phyloP scores from a whole-genome alignment of 257 asterid genomes.

The Ligustrum vulgare region DNA sequence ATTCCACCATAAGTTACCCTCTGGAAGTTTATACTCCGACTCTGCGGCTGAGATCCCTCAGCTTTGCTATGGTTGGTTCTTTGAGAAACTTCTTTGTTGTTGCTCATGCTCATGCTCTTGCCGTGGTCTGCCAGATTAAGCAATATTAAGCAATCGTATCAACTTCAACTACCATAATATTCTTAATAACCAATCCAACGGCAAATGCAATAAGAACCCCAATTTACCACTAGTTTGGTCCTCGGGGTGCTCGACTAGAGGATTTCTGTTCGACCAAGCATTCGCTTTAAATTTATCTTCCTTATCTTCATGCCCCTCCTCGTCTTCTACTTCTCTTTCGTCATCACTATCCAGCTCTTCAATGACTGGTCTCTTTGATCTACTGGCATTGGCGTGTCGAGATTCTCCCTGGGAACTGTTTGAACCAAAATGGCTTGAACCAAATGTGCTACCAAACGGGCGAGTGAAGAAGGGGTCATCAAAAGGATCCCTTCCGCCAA shows the following conservation, averaged over 20 bases:
- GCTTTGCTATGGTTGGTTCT: conserved; percentile 22
- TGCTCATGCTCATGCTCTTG: conserved; percentile 21
- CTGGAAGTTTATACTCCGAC: conserved; percentile 50
- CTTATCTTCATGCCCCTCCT: conserved; percentile 22
- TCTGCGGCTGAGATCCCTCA: conserved; percentile 25
- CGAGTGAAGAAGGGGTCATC: conserved; percentile 72
- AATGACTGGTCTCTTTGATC: conserved; percentile 47
- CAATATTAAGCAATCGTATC: not conserved
- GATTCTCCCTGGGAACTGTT: conserved; percentile 13
- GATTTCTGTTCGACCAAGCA: conserved; percentile 44
- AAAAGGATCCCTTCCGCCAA: conserved; percentile 61
- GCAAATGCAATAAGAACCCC: not conserved
- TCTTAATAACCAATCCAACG: not conserved
- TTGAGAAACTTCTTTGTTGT: conserved; percentile 22
- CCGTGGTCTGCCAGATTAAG: conserved; percentile 34
- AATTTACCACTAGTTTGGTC: conserved; percentile 57
- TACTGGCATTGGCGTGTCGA: conserved; percentile 28
- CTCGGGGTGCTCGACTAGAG: conserved; percentile 80
- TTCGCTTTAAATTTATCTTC: conserved; percentile 7
- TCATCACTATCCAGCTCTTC: conserved; percentile 61
- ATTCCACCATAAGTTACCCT: conserved; percentile 83
- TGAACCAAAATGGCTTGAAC: conserved; percentile 29
- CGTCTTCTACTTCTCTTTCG: conserved; percentile 28
- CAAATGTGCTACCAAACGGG: conserved; percentile 39
- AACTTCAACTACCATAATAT: not conserved